These are phyloP conservation scores for Sporothrix pallida DNA, from an alignment of 2,329 filamentous ascomycete genomes.

Conservation along the genomic window DNA sequence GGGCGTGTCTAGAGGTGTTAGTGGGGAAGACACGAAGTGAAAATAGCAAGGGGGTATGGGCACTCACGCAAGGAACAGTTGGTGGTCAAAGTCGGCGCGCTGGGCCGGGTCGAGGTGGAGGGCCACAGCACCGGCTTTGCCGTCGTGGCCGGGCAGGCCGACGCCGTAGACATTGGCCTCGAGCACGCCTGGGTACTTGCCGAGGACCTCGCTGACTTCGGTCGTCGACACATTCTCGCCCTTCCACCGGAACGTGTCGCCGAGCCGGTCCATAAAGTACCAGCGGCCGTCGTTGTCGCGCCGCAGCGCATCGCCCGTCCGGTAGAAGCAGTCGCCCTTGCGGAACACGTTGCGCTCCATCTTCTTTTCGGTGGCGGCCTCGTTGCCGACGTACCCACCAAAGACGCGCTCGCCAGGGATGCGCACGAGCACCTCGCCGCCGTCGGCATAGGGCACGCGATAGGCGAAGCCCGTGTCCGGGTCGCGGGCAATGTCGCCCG, in stretches of 20 bases:
- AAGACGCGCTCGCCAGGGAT: slow-evolving; percentile 64
- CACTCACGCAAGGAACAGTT: slow-evolving; percentile 55
- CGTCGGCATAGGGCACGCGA: slow-evolving; percentile 67
- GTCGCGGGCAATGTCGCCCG: slow-evolving; percentile 70
- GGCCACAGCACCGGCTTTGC: slow-evolving; percentile 74
- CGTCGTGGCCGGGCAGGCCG: slow-evolving; percentile 78
- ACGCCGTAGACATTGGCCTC: slow-evolving; percentile 91
- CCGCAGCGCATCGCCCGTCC: slow-evolving; percentile 70
- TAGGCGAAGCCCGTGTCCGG: slow-evolving; percentile 70
- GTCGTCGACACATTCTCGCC: slow-evolving; percentile 81
- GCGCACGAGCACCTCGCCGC: slow-evolving; percentile 76
- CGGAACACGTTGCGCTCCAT: slow-evolving; percentile 67
- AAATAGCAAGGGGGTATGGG: slow-evolving; percentile 6
- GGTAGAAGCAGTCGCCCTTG: slow-evolving; percentile 71
- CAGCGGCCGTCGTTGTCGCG: slow-evolving; percentile 67
- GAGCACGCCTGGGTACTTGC: slow-evolving; percentile 67
- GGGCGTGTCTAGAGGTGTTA: slow-evolving; percentile 52
- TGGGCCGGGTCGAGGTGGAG: slow-evolving; percentile 37
- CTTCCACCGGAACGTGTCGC: slow-evolving; percentile 81
- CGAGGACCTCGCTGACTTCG: slow-evolving; percentile 77
- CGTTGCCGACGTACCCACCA: slow-evolving; percentile 72
- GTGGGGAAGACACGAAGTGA: background rate
- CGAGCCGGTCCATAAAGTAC: slow-evolving; percentile 71
- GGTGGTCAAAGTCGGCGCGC: slow-evolving; percentile 59
- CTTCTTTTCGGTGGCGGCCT: slow-evolving; percentile 70